A percentile compares a stretch with the other conserved stretches of the same genome.
Evolutionary conservation across 177 flowering plant species (phyloP).

Genomic region (Vitis hybrid): DNA sequence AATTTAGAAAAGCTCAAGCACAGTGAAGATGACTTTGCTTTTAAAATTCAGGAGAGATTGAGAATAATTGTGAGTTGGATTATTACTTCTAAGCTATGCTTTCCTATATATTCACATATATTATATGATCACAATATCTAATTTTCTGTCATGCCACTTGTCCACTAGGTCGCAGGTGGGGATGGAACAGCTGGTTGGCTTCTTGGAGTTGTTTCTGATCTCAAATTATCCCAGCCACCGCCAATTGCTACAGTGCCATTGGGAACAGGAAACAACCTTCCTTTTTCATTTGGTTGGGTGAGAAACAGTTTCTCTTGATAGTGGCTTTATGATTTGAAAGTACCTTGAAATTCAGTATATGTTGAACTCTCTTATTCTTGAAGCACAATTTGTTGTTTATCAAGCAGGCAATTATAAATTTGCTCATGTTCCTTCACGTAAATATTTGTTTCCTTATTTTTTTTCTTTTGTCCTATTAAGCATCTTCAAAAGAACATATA

Average conservation of each 20-base stretch:
- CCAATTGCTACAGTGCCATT: slow-evolving; percentile 92
- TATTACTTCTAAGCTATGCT: not conserved
- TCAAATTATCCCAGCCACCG: slow-evolving; percentile 79
- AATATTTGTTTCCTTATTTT: not conserved
- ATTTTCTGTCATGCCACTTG: not conserved
- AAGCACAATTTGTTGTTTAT: not conserved
- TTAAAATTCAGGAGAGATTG: slow-evolving; percentile 47
- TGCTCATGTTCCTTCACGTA: not conserved
- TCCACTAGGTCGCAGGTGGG: slow-evolving; percentile 92
- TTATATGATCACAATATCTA: not conserved
- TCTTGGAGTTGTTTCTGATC: slow-evolving; percentile 90
- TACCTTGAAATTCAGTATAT: not conserved
- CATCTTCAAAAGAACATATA: not conserved
- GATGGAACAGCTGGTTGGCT: slow-evolving; percentile 99
- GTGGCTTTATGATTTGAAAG: not conserved
- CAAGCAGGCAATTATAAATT: not conserved
- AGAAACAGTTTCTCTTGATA: slow-evolving; percentile 5
- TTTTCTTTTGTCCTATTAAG: not conserved
- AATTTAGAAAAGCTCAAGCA: slow-evolving; percentile 66
- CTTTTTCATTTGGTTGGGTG: slow-evolving; percentile 98
- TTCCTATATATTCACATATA: not conserved
- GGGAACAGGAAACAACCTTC: slow-evolving; percentile 98
- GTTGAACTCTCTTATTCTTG: not conserved
- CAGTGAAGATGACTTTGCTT: slow-evolving; percentile 50
- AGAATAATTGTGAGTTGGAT: slow-evolving; percentile 71